Conservation (phyloP, 805 yeast genomes). For the Candida sakaeoensis region DNA sequence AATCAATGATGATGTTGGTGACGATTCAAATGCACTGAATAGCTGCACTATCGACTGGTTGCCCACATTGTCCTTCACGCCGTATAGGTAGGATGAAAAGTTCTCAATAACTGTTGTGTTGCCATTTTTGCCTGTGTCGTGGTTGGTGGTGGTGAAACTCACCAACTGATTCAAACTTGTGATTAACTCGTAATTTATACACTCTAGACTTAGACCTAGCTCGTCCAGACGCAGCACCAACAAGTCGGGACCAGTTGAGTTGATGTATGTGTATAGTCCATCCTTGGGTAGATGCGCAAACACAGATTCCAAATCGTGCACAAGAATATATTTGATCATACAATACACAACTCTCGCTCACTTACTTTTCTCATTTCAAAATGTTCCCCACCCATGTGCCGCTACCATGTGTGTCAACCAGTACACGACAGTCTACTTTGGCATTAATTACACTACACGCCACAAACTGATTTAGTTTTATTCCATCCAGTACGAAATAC, state of each 20-base stretch:
- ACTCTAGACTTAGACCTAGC: not conserved
- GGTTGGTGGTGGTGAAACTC: not conserved
- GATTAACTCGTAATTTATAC: conserved; percentile 12
- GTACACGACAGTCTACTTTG: too few relatives aligned
- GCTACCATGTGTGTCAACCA: too few relatives aligned
- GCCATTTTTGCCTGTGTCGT: too few relatives aligned
- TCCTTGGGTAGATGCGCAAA: not conserved
- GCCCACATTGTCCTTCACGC: conserved; percentile 6
- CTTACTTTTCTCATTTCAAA: too few relatives aligned
- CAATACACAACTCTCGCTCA: too few relatives aligned
- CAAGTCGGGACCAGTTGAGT: conserved; percentile 11
- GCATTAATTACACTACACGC: too few relatives aligned
- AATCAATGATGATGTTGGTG: too few relatives aligned
- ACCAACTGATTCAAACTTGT: conserved; percentile 9
- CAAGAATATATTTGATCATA: conserved; percentile 7
- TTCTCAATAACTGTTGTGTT: conserved; percentile 12
- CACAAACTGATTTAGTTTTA: too few relatives aligned
- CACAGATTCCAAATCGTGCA: not conserved
- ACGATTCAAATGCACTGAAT: conserved; percentile 3
- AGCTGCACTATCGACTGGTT: conserved; percentile 10
- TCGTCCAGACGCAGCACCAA: not conserved
- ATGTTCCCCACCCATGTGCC: too few relatives aligned
- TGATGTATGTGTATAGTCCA: conserved; percentile 8
- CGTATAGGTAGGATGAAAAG: conserved; percentile 7
- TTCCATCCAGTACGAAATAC: too few relatives aligned